phyloP scores from a whole-genome alignment of 75 land plant genomes.

The Selaginella tamariscina region DNA sequence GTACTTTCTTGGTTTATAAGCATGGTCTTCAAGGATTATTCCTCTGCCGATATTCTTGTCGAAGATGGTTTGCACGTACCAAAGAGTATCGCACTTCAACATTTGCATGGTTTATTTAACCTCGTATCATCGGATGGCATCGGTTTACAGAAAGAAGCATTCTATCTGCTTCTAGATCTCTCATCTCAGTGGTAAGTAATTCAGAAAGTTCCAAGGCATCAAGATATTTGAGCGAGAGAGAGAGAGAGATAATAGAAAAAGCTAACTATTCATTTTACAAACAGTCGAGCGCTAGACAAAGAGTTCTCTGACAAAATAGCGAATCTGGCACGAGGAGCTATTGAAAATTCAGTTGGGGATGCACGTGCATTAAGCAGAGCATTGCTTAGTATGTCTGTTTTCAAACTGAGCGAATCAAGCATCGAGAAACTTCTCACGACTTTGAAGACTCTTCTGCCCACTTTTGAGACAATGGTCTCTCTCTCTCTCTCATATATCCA shows the following conservation, averaged over 20 bases:
- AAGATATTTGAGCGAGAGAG: too few species aligned
- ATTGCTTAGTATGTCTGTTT: too few species aligned
- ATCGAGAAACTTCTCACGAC: slow-evolving; percentile 24
- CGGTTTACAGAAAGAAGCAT: slow-evolving; percentile 27
- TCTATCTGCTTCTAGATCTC: slow-evolving; percentile 25
- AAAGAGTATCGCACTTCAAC: neutral
- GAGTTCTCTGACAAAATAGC: too few species aligned
- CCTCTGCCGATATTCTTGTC: slow-evolving; percentile 34
- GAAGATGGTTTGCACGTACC: slow-evolving; percentile 62
- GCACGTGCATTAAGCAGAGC: too few species aligned
- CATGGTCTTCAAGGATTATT: slow-evolving; percentile 21
- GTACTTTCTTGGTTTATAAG: slow-evolving; percentile 21
- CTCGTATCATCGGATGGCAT: slow-evolving; percentile 25
- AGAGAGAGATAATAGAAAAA: too few species aligned
- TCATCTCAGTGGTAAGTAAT: slow-evolving; percentile 21
- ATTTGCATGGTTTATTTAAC: neutral
- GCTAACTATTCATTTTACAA: too few species aligned
- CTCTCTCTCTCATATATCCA: slow-evolving; percentile 24
- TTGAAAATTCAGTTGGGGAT: too few species aligned
- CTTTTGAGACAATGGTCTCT: slow-evolving; percentile 3
- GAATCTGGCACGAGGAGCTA: too few species aligned
- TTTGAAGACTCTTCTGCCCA: slow-evolving; percentile 3
- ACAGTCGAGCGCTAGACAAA: too few species aligned
- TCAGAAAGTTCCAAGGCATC: too few species aligned
- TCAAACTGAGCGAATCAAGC: neutral